Base-by-base conservation (phyloP, 139 green algal genomes). In the Parachlorella kessleri region DNA sequence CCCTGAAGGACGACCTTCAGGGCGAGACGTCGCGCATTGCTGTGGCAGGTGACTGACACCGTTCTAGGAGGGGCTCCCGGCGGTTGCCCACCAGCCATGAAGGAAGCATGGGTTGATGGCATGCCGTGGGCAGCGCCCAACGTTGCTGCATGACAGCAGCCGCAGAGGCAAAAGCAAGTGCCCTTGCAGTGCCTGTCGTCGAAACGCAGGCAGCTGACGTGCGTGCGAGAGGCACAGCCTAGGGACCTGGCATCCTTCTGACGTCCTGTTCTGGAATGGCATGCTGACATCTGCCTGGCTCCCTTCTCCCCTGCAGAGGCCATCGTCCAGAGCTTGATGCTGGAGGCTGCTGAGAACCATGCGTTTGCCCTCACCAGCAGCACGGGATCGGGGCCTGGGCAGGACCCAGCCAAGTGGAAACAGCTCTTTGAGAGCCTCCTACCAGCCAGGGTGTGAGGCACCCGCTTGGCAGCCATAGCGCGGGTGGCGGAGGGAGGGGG, bases 11-110 rank as follows among this genome's bases (percentile, higher is more conserved):
- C 79, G 84, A 91, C 40, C 84, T 93, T 38, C 23, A 73, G 30
- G 92, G 90, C 3, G 88, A 97, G 82, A 85, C 93, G 3, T 95
- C 89, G 6, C 85, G 94, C 26, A 94, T 97, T 48, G 86, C 89
- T 21, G 81, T 92, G 7, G 92, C 48, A 81, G 91, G 91, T 94
- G 75, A n/a, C n/a, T n/a, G n/a, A n/a, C n/a, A n/a, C n/a, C n/a
- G n/a, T n/a, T n/a, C n/a, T n/a, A n/a, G n/a, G n/a, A n/a, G n/a
- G n/a, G n/a, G n/a, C n/a, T n/a, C n/a, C n/a, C n/a, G n/a, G n/a
- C n/a, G n/a, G n/a, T n/a, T n/a, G n/a, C n/a, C n/a, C n/a, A n/a
- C n/a, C n/a, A n/a, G n/a, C n/a, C n/a, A n/a, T n/a, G n/a, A n/a
- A n/a, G n/a, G n/a, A n/a, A n/a, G n/a, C n/a, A n/a, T 71, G 65